phyloP scores from a whole-genome alignment of 805 yeast genomes.

The Nakazawaea wyomingensis region DNA sequence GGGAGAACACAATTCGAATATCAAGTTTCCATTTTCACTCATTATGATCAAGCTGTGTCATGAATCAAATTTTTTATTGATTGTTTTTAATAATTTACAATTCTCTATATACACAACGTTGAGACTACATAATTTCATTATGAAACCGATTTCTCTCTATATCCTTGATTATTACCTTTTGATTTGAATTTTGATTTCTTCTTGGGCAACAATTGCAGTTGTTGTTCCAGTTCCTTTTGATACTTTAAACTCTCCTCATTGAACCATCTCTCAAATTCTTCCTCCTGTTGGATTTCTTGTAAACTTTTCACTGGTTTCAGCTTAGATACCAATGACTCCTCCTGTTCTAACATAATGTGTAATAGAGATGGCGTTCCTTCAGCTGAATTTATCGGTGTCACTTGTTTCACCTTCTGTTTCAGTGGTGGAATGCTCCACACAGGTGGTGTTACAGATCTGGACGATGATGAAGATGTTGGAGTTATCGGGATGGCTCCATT shows the following conservation, averaged over 20 bases:
- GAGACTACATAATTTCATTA: too few species aligned
- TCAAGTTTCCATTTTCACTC: too few species aligned
- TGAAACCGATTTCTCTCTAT: not conserved
- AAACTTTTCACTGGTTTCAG: slow-evolving; percentile 35
- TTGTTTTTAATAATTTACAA: too few species aligned
- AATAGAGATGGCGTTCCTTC: slow-evolving; percentile 28
- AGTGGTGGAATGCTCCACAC: slow-evolving; percentile 1
- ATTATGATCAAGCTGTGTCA: too few species aligned
- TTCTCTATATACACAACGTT: too few species aligned
- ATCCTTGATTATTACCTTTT: not conserved
- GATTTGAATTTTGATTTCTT: not conserved
- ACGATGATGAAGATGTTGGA: not conserved
- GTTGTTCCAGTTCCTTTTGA: slow-evolving; percentile 35
- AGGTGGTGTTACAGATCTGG: slow-evolving; percentile 3
- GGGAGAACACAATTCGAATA: too few species aligned
- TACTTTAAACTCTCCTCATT: slow-evolving; percentile 66
- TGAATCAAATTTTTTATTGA: too few species aligned
- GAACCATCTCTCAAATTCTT: slow-evolving; percentile 88
- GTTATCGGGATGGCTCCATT: not conserved
- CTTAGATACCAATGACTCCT: slow-evolving; percentile 14
- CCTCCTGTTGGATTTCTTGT: slow-evolving; percentile 73
- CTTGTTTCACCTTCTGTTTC: not conserved
- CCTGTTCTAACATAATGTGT: slow-evolving; percentile 44
- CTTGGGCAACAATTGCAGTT: too few species aligned
- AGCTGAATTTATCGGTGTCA: not conserved